Evolutionary conservation across 1,284 basidiomycete species (phyloP), one percentile per base, ranked within the genome.

Genomic region (Anthracocystis walkeri): DNA sequence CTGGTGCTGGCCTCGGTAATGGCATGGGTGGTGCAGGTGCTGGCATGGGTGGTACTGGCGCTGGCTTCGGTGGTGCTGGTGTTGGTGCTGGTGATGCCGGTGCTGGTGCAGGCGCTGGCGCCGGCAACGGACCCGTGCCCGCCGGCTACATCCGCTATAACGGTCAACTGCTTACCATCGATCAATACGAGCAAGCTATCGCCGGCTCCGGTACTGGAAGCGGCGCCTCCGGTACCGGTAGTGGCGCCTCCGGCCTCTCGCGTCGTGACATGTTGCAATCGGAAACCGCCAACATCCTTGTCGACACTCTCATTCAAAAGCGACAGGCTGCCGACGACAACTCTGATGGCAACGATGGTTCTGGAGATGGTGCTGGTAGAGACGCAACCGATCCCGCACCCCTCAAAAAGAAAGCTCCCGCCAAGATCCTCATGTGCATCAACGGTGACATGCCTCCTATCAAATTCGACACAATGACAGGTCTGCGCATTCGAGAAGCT

Each of bases 401-500:
- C 6, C 7, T 8, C 27, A 20, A 49, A n/a, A 49, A 20, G 48
- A 49, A 49, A n/a, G 8, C 25, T 41, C 21, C 27, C 18, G 3
- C 31, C 44, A 65, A 74, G 33, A 41, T 74, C 8, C 65, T 74
- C 38, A 68, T 75, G 58, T 75, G 72, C 56, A 65, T 75, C 66
- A 75, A 69, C 31, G 72, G 72, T 45, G 72, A 75, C 23, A 56
- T 69, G 0, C 44, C 50, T 2, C 56, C 72, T 5, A 69, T 75
- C 72, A 69, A 65, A 31, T 75, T 75, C 66, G 38, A 69, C 58
- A 75, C 72, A 10, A 63, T 65, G 52, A 69, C 66, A 16, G 72
- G 66, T 5, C 16, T 75, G 2, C 66, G 66, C 41, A 59, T 75
- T 45, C 65, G 62, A n/a, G 72, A 69, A 11, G 52, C 41, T n/a